These are phyloP conservation scores for Torrubiella hemipterigena DNA, from an alignment of 2,329 filamentous ascomycete genomes.

Conservation along the genomic window DNA sequence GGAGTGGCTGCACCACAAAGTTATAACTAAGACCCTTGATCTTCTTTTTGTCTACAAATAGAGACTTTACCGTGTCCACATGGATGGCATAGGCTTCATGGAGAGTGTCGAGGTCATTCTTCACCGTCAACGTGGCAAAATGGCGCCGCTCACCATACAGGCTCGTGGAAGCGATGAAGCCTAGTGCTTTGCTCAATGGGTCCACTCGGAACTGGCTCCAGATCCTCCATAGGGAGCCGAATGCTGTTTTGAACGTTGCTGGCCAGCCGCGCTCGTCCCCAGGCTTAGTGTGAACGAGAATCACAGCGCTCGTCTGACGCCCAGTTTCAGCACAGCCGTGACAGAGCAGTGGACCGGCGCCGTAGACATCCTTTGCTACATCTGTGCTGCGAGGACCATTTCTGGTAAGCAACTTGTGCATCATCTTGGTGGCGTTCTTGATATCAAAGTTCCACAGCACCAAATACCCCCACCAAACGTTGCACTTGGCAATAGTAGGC, in stretches of 20 bases:
- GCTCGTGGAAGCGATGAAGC: not conserved
- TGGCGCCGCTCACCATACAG: not conserved
- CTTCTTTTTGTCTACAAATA: not conserved
- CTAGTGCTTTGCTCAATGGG: not conserved
- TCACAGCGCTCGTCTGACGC: not conserved
- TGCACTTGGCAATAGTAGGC: slow-evolving; percentile 10
- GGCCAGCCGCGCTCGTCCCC: not conserved
- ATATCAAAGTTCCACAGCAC: not conserved
- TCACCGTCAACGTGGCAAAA: not conserved
- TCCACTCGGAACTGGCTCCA: not conserved
- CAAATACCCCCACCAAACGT: slow-evolving; percentile 4
- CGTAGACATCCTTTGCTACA: not conserved
- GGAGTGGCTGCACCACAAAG: slow-evolving; percentile 1
- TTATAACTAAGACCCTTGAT: not conserved
- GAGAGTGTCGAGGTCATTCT: slow-evolving; percentile 1
- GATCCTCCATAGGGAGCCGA: not conserved
- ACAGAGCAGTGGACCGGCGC: not conserved
- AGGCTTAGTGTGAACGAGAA: not conserved
- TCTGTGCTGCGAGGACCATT: no score
- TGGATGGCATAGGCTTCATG: not conserved
- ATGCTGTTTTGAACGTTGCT: not conserved
- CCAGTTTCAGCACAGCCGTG: not conserved
- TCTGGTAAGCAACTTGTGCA: not conserved
- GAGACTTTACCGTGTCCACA: not conserved
- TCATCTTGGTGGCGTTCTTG: not conserved